Evolutionary conservation across 495 filamentous ascomycete species (phyloP), one percentile per base, ranked within the genome.

Genomic region (Talaromyces trachyspermus): DNA sequence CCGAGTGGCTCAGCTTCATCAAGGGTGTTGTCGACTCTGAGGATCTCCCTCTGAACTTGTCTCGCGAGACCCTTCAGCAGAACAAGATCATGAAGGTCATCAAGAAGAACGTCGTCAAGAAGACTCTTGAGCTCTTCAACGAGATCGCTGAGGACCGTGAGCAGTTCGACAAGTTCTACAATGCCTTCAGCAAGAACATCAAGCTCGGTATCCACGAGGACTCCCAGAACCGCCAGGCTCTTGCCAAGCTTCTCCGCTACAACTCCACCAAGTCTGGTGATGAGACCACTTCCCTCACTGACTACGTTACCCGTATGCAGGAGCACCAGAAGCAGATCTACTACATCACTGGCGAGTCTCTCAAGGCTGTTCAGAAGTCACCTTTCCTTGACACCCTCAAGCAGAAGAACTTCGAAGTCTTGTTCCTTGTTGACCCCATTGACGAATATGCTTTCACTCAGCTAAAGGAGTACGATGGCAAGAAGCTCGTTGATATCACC

Each of bases 51-150:
- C 82, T 98, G 61, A 98, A 98, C 80, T 72, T 98, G 72, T 97
- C 94, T 68, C 94, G 92, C 83, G 92, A 98, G 82, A 97, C 94
- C 49, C 88, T 98, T 40, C 92, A 98, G 75, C 94, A 97, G 79
- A 97, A 97, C 85, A 97, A 97, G 88, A 98, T 98, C 78, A 95
- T 98, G 92, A 98, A 98, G 83, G 92, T 98, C 63, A 98, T 98
- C 82, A 90, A 88, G 79, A 98, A 98, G 89, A 98, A 98, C 84
- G 92, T 98, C 51, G 89, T 98, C 78, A 98, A 97, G 89, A 98
- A 98, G 89, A 86, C 88, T 46, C 87, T 98, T 43, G 92, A 98
- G 79, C 88, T 98, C 70, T 98, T 98, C 84, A 77, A 77, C 52
- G 92, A 98, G 80, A 97, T 98, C 57, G 80, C 94, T 46, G 92